These are phyloP conservation scores for Nemania bipapillata DNA, from an alignment of 2,329 filamentous ascomycete species.

Conservation along the genomic window DNA sequence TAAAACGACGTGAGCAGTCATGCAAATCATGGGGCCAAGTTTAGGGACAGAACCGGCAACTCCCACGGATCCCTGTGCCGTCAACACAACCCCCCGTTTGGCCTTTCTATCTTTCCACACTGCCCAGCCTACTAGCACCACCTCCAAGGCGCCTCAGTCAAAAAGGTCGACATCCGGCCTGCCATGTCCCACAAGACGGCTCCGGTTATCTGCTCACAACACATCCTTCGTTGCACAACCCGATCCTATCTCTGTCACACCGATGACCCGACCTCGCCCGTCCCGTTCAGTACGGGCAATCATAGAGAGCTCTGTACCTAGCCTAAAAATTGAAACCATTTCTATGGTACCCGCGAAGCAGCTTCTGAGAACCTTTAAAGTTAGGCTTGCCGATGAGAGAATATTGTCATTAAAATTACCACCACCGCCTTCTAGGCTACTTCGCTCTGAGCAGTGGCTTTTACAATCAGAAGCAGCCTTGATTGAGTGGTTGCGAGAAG, in stretches of 20 bases:
- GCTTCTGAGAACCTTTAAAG: slow-evolving; percentile 57
- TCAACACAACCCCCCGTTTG: slow-evolving; percentile 41
- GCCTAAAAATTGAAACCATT: slow-evolving; percentile 51
- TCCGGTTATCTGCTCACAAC: slow-evolving; percentile 45
- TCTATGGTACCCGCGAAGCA: slow-evolving; percentile 53
- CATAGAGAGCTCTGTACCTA: slow-evolving; percentile 51
- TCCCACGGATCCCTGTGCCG: slow-evolving; percentile 43
- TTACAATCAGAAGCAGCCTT: slow-evolving; percentile 59
- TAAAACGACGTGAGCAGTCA: slow-evolving; percentile 26
- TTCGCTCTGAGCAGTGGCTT: slow-evolving; percentile 60
- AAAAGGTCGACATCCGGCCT: slow-evolving; percentile 44
- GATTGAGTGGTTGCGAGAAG: slow-evolving; percentile 58
- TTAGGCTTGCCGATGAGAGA: slow-evolving; percentile 57
- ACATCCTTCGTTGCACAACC: slow-evolving; percentile 45
- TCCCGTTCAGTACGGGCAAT: slow-evolving; percentile 52
- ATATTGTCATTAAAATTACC: slow-evolving; percentile 57
- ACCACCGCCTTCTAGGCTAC: slow-evolving; percentile 57
- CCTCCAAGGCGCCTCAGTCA: slow-evolving; percentile 41
- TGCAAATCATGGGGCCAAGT: slow-evolving; percentile 43
- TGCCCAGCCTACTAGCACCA: slow-evolving; percentile 38
- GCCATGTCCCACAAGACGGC: slow-evolving; percentile 48
- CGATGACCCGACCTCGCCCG: slow-evolving; percentile 53
- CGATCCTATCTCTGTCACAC: slow-evolving; percentile 40
- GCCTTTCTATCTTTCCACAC: slow-evolving; percentile 43
- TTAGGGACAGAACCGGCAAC: slow-evolving; percentile 44